Evolutionary conservation across 306 rosid species (phyloP).

Genomic region (Pyrus betulifolia): DNA sequence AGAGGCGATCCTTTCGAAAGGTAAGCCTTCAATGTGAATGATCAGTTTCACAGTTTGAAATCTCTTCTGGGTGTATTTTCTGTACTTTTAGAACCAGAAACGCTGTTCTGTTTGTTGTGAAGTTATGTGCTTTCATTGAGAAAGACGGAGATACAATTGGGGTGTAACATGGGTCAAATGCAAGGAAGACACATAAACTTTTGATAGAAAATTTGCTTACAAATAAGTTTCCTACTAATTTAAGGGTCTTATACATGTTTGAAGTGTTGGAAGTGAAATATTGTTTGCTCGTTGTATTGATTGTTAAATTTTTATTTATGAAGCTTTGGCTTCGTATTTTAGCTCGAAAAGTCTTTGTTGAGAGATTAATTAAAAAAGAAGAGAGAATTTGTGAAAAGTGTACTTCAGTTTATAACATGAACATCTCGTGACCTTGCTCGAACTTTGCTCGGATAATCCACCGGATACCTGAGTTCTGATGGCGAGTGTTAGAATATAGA

Average conservation of each 20-base stretch:
- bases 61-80: constrained; percentile 16
- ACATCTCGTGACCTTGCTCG: too few relatives aligned
- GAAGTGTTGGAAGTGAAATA: background rate
- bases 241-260: background rate
- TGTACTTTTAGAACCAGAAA: constrained; percentile 27
- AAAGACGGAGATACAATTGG: constrained; percentile 1
- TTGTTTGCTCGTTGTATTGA: background rate
- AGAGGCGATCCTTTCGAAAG: constrained; percentile 43
- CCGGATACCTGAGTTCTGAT: background rate
- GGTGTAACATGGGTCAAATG: constrained; percentile 20
- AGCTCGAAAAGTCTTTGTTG: too few relatives aligned
- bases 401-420: too few relatives aligned
- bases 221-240: constrained; percentile 27
- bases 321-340: background rate
- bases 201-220: constrained; percentile 19
- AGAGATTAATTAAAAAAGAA: too few relatives aligned
- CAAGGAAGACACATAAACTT: constrained; percentile 16
- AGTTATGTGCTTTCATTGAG: constrained; percentile 21
- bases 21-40: constrained; percentile 38
- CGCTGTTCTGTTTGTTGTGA: constrained; percentile 22
- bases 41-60: constrained; percentile 11
- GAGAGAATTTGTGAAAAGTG: too few relatives aligned
- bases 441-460: background rate
- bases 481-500: background rate
- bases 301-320: background rate